Base-by-base conservation (phyloP, 2,329 filamentous ascomycete species). In the Cladophialophora carrionii region DNA sequence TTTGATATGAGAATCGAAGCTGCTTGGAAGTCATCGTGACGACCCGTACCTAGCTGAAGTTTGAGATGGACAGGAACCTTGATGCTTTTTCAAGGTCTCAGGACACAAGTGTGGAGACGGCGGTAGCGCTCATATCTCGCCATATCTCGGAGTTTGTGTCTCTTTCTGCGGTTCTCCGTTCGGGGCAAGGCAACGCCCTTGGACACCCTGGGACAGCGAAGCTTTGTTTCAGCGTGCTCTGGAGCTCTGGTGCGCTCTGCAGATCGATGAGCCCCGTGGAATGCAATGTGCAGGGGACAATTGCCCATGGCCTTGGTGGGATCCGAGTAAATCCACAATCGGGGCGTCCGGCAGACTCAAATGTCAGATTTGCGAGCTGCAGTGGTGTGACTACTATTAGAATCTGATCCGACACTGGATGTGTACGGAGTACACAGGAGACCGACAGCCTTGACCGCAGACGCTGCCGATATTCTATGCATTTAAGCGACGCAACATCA, bases 61-160 rank as follows among this genome's bases (percentile, higher is more conserved):
- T 43, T 51, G 48, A 43, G 6, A 12, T n/a, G 37, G 37, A 43
- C n/a, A 29, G 37, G 34, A 12, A 41, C 10, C 34, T 17, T 41
- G 34, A 17, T 41, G 34, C 34, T 17, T 5, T 24, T 17, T 10
- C 34, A 41, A 49, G 43, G 43, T 3, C 43, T 9, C 22, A 12
- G 43, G 7, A 29, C 34, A 29, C 34, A 41, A 43, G 37, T n/a
- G 37, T 43, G 37, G 37, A 43, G 37, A n/a, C 37, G 14, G 37
- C 29, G 10, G 17, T 5, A 32, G 52, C 52, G 52, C 52, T 14
- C 52, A 54, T 54, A 12, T 54, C 52, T 54, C 52, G 29, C n/a
- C 52, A 8, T 32, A 54, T 54, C 52, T 54, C 52, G 52, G 52
- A 53, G 52, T 54, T 54, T 34, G 29, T 54, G 26, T 24, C 24